Percentiles rank a stretch among this genome's conserved stretches.
Evolutionary conservation across 768 basidiomycete genomes (phyloP).

Genomic region (Leucocoprinus birnbaumii): DNA sequence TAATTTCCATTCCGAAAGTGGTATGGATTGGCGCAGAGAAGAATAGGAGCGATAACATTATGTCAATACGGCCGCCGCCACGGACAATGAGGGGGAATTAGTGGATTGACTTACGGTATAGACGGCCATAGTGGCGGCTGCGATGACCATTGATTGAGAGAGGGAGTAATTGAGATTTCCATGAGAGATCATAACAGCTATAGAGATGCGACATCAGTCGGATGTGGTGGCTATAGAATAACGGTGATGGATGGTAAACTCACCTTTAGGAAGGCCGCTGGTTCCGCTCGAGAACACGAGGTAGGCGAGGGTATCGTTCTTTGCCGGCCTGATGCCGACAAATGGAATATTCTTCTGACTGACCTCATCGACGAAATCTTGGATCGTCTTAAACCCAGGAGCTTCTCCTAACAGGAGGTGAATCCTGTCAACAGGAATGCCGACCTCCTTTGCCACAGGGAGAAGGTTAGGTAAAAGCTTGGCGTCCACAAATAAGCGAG

Average conservation of each 20-base stretch:
- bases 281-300: constrained; percentile 79
- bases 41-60: background rate
- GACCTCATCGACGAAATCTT: constrained; percentile 39
- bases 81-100: background rate
- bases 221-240: background rate
- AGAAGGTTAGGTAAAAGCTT: constrained; percentile 25
- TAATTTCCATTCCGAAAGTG: background rate
- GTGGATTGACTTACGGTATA: constrained; percentile 30
- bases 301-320: constrained; percentile 59
- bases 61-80: background rate
- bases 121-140: constrained; percentile 28
- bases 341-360: constrained; percentile 33
- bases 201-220: background rate
- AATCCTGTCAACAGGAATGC: constrained; percentile 39
- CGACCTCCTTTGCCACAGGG: constrained; percentile 31
- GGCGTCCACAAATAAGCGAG: constrained; percentile 32
- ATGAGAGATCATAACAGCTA: constrained; percentile 75
- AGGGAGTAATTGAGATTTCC: constrained; percentile 53
- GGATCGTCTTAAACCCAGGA: constrained; percentile 40
- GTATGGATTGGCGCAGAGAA: background rate
- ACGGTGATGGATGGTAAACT: background rate
- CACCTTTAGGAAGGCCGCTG: constrained; percentile 74
- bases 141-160: constrained; percentile 30
- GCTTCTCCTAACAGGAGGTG: constrained; percentile 44
- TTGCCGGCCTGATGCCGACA: constrained; percentile 41